Evolutionary conservation across 345 rosid species (phyloP).

Genomic region (Ricinus communis): DNA sequence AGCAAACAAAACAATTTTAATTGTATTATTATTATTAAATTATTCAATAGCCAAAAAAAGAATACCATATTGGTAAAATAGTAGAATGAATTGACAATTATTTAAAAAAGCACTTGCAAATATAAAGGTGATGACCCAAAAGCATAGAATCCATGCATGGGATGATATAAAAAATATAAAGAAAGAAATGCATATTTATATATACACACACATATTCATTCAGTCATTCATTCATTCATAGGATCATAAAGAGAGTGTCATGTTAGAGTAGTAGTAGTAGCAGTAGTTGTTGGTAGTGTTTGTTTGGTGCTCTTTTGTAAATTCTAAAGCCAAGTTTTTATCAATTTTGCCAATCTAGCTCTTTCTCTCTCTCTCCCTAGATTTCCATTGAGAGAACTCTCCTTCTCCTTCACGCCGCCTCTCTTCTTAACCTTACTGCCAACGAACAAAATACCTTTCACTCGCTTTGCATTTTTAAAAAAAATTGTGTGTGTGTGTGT

Average conservation of each 20-base stretch:
- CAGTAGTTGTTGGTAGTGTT: constrained; percentile 5
- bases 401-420: constrained; percentile 78
- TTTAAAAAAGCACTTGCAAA: not conserved
- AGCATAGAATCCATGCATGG: no score
- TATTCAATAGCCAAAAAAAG: no score
- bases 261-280: no score
- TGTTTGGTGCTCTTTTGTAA: constrained; percentile 4
- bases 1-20: no score
- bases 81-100: not conserved
- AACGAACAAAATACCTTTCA: constrained; percentile 24
- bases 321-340: not conserved
- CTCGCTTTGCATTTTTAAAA: constrained; percentile 43
- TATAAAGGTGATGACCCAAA: constrained; percentile 4
- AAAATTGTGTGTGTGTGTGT: no score
- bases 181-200: no score
- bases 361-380: not conserved
- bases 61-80: not conserved
- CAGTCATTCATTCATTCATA: no score
- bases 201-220: no score
- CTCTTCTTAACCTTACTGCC: constrained; percentile 33
- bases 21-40: no score
- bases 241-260: no score
- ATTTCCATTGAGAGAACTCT: constrained; percentile 21
- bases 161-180: no score
- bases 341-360: no score